These are phyloP conservation scores for Aspergillus hiratsukae DNA, from an alignment of 2,329 filamentous ascomycete genomes.

Conservation along the genomic window DNA sequence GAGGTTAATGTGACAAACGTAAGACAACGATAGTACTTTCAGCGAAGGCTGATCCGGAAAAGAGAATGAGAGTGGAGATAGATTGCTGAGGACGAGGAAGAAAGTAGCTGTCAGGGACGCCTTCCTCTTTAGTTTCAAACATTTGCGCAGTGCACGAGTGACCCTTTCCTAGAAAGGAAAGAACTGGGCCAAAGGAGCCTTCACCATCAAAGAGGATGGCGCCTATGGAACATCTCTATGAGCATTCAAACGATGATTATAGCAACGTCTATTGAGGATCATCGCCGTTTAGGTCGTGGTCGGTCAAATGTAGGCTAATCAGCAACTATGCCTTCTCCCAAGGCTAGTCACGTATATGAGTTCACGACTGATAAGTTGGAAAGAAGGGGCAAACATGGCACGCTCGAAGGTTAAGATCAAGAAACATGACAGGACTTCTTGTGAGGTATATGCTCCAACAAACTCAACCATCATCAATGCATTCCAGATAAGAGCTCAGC, in stretches of 20 bases:
- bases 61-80: not conserved
- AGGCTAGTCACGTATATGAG: not conserved
- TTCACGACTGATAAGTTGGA: not conserved
- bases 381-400: not conserved
- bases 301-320: not conserved
- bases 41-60: not conserved
- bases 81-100: not conserved
- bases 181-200: not conserved
- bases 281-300: not conserved
- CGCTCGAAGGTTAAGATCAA: not conserved
- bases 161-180: not conserved
- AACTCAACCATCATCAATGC: not conserved
- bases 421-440: not conserved
- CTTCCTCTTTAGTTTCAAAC: not conserved
- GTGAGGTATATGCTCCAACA: not conserved
- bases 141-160: not conserved
- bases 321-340: not conserved
- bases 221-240: not conserved
- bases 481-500: conserved; percentile 36
- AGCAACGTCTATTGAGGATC: not conserved
- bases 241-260: not conserved
- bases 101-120: not conserved
- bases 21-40: not conserved
- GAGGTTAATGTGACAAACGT: not conserved
- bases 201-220: not conserved